Evolutionary conservation across 768 basidiomycete genomes (phyloP).

Genomic region (Ramaria rubella): DNA sequence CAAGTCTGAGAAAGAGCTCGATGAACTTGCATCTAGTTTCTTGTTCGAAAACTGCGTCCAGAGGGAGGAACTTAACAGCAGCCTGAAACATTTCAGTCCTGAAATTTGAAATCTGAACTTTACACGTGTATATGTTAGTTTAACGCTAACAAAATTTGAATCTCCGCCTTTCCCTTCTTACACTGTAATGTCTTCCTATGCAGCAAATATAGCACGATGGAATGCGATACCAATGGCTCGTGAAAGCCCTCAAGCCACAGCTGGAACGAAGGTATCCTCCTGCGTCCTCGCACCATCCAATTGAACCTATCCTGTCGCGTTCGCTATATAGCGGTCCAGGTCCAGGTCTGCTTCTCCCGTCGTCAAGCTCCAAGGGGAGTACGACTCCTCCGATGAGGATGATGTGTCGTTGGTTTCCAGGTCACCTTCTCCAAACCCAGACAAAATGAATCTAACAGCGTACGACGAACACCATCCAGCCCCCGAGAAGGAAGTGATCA

Average conservation of each 20-base stretch:
- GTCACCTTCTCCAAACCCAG: slow-evolving; percentile 62
- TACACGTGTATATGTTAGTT: not conserved
- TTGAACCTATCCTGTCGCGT: slow-evolving; percentile 37
- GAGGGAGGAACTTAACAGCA: slow-evolving; percentile 55
- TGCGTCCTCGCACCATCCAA: slow-evolving; percentile 41
- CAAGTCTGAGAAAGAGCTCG: slow-evolving; percentile 53
- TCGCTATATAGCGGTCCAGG: slow-evolving; percentile 51
- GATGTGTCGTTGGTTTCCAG: slow-evolving; percentile 68
- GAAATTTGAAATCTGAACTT: not conserved
- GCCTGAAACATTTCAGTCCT: slow-evolving; percentile 21
- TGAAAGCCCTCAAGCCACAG: slow-evolving; percentile 17
- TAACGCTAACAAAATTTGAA: no score
- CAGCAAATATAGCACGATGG: slow-evolving; percentile 51
- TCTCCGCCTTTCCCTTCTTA: not conserved
- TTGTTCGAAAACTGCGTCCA: slow-evolving; percentile 61
- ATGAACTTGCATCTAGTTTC: slow-evolving; percentile 72
- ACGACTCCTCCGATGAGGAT: slow-evolving; percentile 48
- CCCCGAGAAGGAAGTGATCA: slow-evolving; percentile 56
- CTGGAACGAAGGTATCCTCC: slow-evolving; percentile 62
- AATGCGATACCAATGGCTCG: slow-evolving; percentile 54
- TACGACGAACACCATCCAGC: slow-evolving; percentile 60
- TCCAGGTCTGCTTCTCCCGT: slow-evolving; percentile 2
- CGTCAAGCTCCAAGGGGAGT: slow-evolving; percentile 13
- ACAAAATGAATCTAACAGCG: slow-evolving; percentile 38
- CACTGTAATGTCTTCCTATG: slow-evolving; percentile 5